Evolutionary conservation across 2,329 filamentous ascomycete genomes (phyloP).

Genomic region (Colletotrichum sp.): DNA sequence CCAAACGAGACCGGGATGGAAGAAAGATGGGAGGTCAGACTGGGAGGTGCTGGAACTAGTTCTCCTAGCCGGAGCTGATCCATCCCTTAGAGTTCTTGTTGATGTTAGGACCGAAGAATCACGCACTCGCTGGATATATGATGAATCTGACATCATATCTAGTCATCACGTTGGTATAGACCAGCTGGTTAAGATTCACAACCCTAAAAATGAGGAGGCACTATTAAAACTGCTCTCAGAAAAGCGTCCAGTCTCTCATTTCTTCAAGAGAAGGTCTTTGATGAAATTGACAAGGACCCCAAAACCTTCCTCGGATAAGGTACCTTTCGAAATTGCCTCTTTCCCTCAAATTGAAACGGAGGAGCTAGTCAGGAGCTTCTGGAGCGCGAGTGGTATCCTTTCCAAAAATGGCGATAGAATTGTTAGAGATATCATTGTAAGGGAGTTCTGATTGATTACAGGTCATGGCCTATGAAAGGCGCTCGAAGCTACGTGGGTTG

Average conservation of each 20-base stretch:
- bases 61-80: neutral
- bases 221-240: neutral
- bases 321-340: neutral
- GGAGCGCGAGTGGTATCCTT: neutral
- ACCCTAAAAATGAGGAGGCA: neutral
- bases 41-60: too few relatives aligned
- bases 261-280: neutral
- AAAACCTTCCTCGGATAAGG: rapidly evolving
- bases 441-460: neutral
- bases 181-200: rapidly evolving
- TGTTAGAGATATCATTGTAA: neutral
- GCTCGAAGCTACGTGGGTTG: too few relatives aligned
- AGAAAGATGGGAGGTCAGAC: too few relatives aligned
- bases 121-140: rapidly evolving
- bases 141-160: rapidly evolving
- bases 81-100: neutral
- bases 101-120: rapidly evolving
- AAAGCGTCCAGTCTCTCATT: neutral
- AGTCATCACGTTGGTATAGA: rapidly evolving
- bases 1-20: too few relatives aligned
- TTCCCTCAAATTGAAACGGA: neutral
- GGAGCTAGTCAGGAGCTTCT: neutral
- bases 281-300: too few relatives aligned
- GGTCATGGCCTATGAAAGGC: too few relatives aligned
- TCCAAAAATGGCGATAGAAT: neutral